These are phyloP conservation scores for Glycine tomentella DNA, from an alignment of 306 rosid species.

Conservation along the genomic window DNA sequence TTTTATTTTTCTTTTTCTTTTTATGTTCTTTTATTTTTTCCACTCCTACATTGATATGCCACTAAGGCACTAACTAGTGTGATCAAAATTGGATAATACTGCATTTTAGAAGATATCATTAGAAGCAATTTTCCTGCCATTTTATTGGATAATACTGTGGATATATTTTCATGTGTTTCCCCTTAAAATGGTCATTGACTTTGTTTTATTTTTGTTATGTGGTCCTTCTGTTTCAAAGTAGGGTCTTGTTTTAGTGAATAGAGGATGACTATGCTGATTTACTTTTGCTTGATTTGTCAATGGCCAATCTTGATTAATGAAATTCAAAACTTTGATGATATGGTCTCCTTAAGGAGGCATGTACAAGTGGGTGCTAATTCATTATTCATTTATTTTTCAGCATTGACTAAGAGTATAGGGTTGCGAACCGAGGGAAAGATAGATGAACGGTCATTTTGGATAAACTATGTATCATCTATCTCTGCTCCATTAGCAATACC, in stretches of 20 bases:
- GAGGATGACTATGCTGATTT: constrained; percentile 21
- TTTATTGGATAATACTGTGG: not conserved
- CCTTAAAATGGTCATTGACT: not conserved
- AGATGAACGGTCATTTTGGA: constrained; percentile 94
- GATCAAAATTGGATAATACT: not conserved
- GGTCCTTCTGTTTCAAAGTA: constrained; percentile 27
- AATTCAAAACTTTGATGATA: constrained; percentile 36
- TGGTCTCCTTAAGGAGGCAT: constrained; percentile 35
- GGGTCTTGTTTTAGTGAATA: constrained; percentile 33
- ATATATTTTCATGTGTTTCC: constrained; percentile 10
- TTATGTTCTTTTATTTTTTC: not conserved
- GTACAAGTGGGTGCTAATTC: constrained; percentile 42
- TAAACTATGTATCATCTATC: constrained; percentile 78
- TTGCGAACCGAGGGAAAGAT: constrained; percentile 85
- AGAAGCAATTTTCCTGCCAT: too few species aligned
- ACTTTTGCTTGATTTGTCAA: constrained; percentile 37
- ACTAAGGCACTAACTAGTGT: not conserved
- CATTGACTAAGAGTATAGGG: constrained; percentile 86
- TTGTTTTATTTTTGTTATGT: constrained; percentile 19
- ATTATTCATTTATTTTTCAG: constrained; percentile 61
- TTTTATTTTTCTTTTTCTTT: not conserved
- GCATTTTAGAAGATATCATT: not conserved
- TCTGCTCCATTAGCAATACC: constrained; percentile 91
- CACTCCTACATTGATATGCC: constrained; percentile 15
- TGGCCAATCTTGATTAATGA: constrained; percentile 20